These are phyloP conservation scores for Pascua sp. DNA, from an alignment of 1,284 basidiomycete genomes.

Conservation along the genomic window DNA sequence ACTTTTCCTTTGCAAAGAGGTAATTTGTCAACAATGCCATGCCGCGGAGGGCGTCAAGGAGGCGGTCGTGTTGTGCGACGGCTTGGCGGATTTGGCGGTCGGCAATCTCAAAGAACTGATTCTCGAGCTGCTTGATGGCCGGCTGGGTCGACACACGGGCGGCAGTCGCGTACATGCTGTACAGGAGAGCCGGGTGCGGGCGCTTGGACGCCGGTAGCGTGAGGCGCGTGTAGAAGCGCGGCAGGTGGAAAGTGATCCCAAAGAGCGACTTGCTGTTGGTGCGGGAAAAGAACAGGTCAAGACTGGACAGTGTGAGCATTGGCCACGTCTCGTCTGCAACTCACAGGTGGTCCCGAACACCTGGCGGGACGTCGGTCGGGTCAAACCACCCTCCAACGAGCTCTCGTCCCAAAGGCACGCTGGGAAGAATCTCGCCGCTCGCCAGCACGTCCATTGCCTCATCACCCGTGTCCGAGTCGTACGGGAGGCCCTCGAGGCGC, in stretches of 20 bases:
- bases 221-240: conserved; percentile 26
- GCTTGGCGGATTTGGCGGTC: conserved; percentile 29
- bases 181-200: conserved; percentile 27
- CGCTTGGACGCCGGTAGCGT: conserved; percentile 25
- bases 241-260: conserved; percentile 20
- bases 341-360: conserved; percentile 35
- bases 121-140: conserved; percentile 26
- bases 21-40: conserved; percentile 28
- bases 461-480: too few species aligned
- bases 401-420: conserved; percentile 16
- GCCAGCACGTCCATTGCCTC: background rate
- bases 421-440: conserved; percentile 14
- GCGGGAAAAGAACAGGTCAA: conserved; percentile 27
- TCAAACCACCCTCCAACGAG: conserved; percentile 38
- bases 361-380: conserved; percentile 31
- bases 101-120: conserved; percentile 32
- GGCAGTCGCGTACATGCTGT: conserved; percentile 27
- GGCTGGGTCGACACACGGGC: conserved; percentile 28
- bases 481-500: too few species aligned
- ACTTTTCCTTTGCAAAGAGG: conserved; percentile 31
- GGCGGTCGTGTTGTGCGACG: conserved; percentile 25
- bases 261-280: conserved; percentile 11
- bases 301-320: conserved; percentile 18
- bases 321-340: conserved; percentile 1
- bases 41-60: conserved; percentile 33